These are phyloP conservation scores for Tilletia caries DNA, from an alignment of 1,284 basidiomycete genomes.

Conservation along the genomic window DNA sequence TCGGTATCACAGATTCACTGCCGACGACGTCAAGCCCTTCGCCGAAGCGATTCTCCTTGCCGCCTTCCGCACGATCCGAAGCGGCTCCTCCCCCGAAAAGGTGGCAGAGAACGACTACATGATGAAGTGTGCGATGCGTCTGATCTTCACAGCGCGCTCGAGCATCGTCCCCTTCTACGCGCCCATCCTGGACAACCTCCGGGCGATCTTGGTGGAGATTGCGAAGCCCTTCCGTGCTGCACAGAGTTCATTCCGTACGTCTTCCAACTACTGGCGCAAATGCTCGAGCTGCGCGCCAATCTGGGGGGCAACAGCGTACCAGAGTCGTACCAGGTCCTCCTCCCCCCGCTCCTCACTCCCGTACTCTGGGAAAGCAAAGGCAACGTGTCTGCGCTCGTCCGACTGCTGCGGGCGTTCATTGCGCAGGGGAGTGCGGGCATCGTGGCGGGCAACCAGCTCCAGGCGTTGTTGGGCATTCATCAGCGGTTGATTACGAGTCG, in stretches of 20 bases:
- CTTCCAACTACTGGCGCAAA: constrained; percentile 93
- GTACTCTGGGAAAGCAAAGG: constrained; percentile 89
- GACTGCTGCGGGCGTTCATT: constrained; percentile 81
- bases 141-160: constrained; percentile 82
- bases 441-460: constrained; percentile 70
- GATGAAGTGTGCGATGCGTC: constrained; percentile 97
- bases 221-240: constrained; percentile 59
- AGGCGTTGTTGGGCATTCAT: constrained; percentile 79
- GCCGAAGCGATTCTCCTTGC: constrained; percentile 73
- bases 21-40: constrained; percentile 78
- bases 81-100: constrained; percentile 81
- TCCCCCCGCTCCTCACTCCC: constrained; percentile 81
- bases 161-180: constrained; percentile 69
- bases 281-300: constrained; percentile 76
- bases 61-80: constrained; percentile 76
- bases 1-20: constrained; percentile 61
- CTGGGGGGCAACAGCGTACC: constrained; percentile 60
- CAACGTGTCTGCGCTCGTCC: constrained; percentile 89
- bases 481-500: constrained; percentile 87
- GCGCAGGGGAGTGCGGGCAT: constrained; percentile 68
- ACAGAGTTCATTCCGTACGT: constrained; percentile 94
- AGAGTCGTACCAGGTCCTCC: constrained; percentile 70
- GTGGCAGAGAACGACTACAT: constrained; percentile 96
- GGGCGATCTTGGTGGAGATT: constrained; percentile 77
- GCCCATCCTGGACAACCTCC: constrained; percentile 70